These are phyloP conservation scores for Saraca asoca DNA, from an alignment of 331 rosid genomes.

Conservation along the genomic window DNA sequence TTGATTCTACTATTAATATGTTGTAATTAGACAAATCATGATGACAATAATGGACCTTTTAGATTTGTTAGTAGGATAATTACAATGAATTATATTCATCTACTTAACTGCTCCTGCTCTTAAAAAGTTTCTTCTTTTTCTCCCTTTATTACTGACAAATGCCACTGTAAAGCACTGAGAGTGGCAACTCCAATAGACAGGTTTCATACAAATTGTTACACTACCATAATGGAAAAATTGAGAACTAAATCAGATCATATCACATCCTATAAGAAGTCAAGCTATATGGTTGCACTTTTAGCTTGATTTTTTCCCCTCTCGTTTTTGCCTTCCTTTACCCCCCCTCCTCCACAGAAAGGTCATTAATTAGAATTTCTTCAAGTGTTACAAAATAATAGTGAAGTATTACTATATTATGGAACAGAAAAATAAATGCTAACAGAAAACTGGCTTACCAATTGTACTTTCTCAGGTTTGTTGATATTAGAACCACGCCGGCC, in stretches of 20 bases:
- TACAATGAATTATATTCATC: neutral
- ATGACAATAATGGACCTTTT: neutral
- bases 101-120: neutral
- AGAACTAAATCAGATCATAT: neutral
- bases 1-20: neutral
- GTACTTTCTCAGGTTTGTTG: constrained; percentile 91
- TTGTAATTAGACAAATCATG: neutral
- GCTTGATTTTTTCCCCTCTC: too few relatives aligned
- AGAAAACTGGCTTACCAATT: constrained; percentile 63
- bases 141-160: neutral
- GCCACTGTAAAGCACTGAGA: neutral
- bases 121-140: neutral
- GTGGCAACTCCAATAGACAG: neutral
- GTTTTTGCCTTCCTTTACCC: neutral
- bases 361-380: neutral
- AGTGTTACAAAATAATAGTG: neutral
- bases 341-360: neutral
- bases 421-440: neutral
- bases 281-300: neutral
- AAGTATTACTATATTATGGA: neutral
- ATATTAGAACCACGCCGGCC: constrained; percentile 85
- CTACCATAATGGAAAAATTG: neutral
- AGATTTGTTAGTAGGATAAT: neutral
- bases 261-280: neutral
- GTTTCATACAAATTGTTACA: neutral